Base-by-base conservation (phyloP, 2,329 filamentous ascomycete genomes). In the Talaromyces verruculosus region DNA sequence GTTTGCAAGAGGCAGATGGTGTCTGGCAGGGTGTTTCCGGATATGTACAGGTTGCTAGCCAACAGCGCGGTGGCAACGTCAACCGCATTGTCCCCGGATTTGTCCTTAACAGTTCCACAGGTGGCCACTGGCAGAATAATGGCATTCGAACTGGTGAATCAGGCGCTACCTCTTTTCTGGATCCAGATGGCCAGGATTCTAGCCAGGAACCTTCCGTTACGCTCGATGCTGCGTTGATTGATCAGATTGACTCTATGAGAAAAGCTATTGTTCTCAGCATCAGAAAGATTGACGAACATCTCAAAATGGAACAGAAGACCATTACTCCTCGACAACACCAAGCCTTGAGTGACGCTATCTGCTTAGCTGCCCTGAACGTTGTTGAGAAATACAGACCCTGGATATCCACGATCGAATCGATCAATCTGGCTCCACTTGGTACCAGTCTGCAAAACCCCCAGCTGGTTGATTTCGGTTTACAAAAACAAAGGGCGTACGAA, bases 401-500 rank as follows among this genome's bases (percentile, higher is more conserved):
- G 90, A 89, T 97, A 68, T 87, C 92, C 11, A 88, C 92, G 71
- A 88, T 98, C 63, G 95, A 99, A 78, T 96, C 93, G 2, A 91
- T 97, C 76, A 93, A 98, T 72, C 84, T 99, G 15, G 90, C 91
- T 0, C 87, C 90, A 0, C 81, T 98, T 2, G 89, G 89, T 47
- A 89, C 90, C 66, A 89, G 86, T 66, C 89, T 93, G 70, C 91
- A 94, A 75, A 94, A 91, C 51, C 92, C 93, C 0, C 91, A 96
- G 71, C 81, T 98, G 37, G 85, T 88, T 58, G 95, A 98, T 71
- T 97, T 97, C 76, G 89, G 89, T 73, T 86, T 89, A 37, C 92
- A 96, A 76, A 98, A 98, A 79, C 95, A 99, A 77, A 91, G 90
- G 71, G 84, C 96, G 19, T 98, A 98, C 78, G 95, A 98, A 77